These are phyloP conservation scores for Colletotrichum higginsianum DNA, from an alignment of 2,329 filamentous ascomycete genomes.

Conservation along the genomic window DNA sequence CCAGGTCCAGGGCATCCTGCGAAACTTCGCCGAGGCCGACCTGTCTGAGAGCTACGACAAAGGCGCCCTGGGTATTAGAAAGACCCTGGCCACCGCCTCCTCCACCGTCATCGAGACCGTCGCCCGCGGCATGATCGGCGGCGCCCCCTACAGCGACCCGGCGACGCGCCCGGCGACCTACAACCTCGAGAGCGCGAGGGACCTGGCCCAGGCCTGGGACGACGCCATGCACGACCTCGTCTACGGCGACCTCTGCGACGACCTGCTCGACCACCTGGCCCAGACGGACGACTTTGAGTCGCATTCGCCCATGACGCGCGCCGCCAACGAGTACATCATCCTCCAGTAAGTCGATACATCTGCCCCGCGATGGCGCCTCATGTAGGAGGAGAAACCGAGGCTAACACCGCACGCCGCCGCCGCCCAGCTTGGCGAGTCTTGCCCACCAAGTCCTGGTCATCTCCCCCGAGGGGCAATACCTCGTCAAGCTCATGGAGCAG, in stretches of 20 bases:
- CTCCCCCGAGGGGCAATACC: constrained; percentile 81
- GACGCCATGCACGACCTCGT: constrained; percentile 76
- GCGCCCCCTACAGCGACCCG: constrained; percentile 57
- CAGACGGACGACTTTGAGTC: constrained; percentile 75
- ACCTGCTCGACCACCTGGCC: constrained; percentile 73
- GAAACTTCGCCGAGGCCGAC: constrained; percentile 75
- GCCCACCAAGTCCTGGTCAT: constrained; percentile 81
- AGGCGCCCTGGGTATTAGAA: constrained; percentile 79
- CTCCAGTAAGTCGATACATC: constrained; percentile 70
- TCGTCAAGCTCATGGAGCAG: constrained; percentile 79
- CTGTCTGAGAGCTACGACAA: constrained; percentile 89
- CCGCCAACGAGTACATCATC: constrained; percentile 76
- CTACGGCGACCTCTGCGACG: constrained; percentile 77
- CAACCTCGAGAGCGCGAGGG: constrained; percentile 70
- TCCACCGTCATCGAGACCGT: constrained; percentile 80
- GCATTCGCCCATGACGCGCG: constrained; percentile 74
- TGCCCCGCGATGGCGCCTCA: neutral
- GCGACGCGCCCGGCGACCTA: constrained; percentile 59
- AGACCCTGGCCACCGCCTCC: constrained; percentile 80
- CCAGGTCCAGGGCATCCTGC: constrained; percentile 72
- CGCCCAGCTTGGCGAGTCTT: constrained; percentile 76
- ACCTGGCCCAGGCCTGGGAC: constrained; percentile 76
- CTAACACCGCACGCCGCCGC: neutral
- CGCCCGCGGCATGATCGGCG: constrained; percentile 76
- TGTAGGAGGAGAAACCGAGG: neutral